phyloP scores from a whole-genome alignment of 106 monocot genomes.

The Alisma plantagoaquatica region DNA sequence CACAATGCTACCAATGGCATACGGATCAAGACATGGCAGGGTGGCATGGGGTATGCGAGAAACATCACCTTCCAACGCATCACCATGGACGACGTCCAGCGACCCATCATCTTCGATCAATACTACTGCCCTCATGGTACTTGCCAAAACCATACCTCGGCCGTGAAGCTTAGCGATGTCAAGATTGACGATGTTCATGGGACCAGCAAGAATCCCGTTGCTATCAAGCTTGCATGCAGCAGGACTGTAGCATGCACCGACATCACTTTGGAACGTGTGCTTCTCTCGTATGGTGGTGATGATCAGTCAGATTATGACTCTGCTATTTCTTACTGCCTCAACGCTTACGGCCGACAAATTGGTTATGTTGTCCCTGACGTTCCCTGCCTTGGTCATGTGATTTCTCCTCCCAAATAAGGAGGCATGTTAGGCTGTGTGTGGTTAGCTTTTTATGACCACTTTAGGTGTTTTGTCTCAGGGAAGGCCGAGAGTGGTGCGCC shows the following conservation, averaged over 20 bases:
- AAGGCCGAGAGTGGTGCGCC: too few species aligned
- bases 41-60: constrained; percentile 38
- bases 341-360: background rate
- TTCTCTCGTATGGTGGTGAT: too few species aligned
- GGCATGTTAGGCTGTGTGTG: too few species aligned
- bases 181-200: constrained; percentile 25
- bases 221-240: constrained; percentile 46
- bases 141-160: constrained; percentile 38
- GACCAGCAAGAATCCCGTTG: constrained; percentile 21
- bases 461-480: too few species aligned
- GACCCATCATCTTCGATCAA: constrained; percentile 47
- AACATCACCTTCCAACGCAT: constrained; percentile 47
- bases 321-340: background rate
- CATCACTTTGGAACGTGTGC: constrained; percentile 6
- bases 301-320: background rate
- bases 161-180: constrained; percentile 27
- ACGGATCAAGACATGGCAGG: constrained; percentile 88
- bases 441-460: too few species aligned
- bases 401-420: too few species aligned
- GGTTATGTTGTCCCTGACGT: background rate
- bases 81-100: constrained; percentile 27
- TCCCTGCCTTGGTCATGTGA: background rate
- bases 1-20: constrained; percentile 19
- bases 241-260: constrained; percentile 37
- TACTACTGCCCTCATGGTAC: constrained; percentile 36